Evolutionary conservation across 306 rosid genomes (phyloP).

Genomic region (Malus fusca): DNA sequence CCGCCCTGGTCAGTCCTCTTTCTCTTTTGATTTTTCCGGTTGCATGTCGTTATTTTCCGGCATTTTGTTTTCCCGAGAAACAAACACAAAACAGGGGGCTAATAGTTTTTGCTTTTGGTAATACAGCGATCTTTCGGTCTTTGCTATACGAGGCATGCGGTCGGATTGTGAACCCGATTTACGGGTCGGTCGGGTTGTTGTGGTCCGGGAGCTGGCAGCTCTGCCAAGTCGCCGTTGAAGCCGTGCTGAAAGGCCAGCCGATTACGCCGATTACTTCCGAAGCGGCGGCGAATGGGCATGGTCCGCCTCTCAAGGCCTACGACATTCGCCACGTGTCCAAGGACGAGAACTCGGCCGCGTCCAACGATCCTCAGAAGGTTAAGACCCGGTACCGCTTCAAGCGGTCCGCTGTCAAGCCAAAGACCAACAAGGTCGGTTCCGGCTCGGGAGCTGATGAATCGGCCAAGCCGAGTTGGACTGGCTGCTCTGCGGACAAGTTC

Average conservation of each 20-base stretch:
- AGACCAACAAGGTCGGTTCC: conserved; percentile 24
- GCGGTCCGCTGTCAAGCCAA: conserved; percentile 38
- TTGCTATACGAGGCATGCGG: conserved; percentile 92
- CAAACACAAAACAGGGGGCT: background rate
- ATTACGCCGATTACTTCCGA: conserved; percentile 80
- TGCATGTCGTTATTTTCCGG: background rate
- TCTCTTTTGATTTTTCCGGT: background rate
- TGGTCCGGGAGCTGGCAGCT: conserved; percentile 99
- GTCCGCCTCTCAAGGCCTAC: conserved; percentile 81
- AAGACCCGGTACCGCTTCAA: conserved; percentile 67
- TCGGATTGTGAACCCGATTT: conserved; percentile 88
- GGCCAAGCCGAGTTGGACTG: conserved; percentile 10
- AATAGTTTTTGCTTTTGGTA: background rate
- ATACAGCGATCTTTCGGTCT: conserved; percentile 72
- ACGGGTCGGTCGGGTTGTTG: conserved; percentile 87
- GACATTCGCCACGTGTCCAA: conserved; percentile 90
- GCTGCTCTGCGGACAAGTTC: conserved; percentile 21
- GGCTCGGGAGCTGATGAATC: background rate
- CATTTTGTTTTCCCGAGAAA: background rate
- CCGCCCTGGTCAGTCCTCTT: conserved; percentile 58
- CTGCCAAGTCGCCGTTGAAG: conserved; percentile 88
- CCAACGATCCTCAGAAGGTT: conserved; percentile 30
- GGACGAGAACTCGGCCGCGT: conserved; percentile 74
- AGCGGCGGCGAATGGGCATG: conserved; percentile 59
- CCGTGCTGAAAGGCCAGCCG: conserved; percentile 75